A percentile compares a stretch with the other conserved stretches of the same genome.
phyloP scores from a whole-genome alignment of 2,329 filamentous ascomycete species.

The Ilyonectria sp. region DNA sequence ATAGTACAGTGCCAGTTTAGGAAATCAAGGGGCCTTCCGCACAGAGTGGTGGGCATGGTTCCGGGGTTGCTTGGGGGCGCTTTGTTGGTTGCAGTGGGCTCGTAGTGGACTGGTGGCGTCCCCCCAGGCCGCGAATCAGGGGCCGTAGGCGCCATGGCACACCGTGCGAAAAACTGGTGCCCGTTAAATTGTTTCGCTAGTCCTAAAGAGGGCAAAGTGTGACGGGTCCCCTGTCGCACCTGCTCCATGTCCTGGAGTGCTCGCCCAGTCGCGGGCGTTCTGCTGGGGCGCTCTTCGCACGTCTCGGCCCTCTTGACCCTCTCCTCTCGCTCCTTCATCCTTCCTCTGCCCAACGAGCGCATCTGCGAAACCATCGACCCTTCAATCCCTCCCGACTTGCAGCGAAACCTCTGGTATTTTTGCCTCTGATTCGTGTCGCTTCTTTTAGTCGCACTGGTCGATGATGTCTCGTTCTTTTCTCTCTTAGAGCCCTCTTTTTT shows the following conservation, averaged over 20 bases:
- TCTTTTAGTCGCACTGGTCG: slow-evolving; percentile 48
- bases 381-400: slow-evolving; percentile 37
- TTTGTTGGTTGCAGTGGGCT: slow-evolving; percentile 21
- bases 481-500: slow-evolving; percentile 48
- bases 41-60: slow-evolving; percentile 20
- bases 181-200: slow-evolving; percentile 47
- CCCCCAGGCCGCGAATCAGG: slow-evolving; percentile 37
- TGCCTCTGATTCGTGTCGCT: slow-evolving; percentile 35
- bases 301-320: slow-evolving; percentile 43
- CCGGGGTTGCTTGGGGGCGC: slow-evolving; percentile 4
- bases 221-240: slow-evolving; percentile 42
- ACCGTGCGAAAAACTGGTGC: slow-evolving; percentile 38
- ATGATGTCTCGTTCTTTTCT: slow-evolving; percentile 55
- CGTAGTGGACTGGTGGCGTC: slow-evolving; percentile 7
- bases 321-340: slow-evolving; percentile 48
- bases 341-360: slow-evolving; percentile 43
- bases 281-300: slow-evolving; percentile 34
- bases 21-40: slow-evolving; percentile 21
- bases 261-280: slow-evolving; percentile 36
- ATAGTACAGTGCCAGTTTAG: slow-evolving; percentile 21
- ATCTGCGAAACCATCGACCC: slow-evolving; percentile 41
- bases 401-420: slow-evolving; percentile 35
- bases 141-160: slow-evolving; percentile 34
- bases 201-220: slow-evolving; percentile 38
- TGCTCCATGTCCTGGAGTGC: slow-evolving; percentile 42